Evolutionary conservation across 2,329 filamentous ascomycete species (phyloP).

Genomic region (Diaporthe citriasiana): DNA sequence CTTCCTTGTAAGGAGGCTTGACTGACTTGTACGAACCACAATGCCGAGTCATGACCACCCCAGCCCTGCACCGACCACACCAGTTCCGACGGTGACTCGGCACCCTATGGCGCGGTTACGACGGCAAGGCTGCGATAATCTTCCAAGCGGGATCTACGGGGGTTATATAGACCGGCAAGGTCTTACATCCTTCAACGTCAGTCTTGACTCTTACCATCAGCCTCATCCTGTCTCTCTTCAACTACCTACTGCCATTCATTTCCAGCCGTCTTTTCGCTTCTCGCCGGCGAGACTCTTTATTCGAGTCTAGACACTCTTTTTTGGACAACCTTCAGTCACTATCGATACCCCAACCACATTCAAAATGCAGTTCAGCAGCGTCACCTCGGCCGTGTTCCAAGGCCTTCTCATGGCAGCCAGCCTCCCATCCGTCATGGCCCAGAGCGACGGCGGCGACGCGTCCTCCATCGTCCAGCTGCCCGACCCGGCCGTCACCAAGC

Average conservation of each 20-base stretch:
- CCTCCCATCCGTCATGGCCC: slow-evolving; percentile 19
- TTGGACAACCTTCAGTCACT: slow-evolving; percentile 8
- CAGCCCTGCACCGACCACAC: slow-evolving; percentile 25
- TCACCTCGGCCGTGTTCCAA: slow-evolving; percentile 24
- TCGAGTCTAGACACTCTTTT: slow-evolving; percentile 31
- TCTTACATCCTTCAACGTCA: background rate
- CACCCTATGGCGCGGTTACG: slow-evolving; percentile 16
- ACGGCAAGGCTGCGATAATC: slow-evolving; percentile 26
- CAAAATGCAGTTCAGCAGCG: slow-evolving; percentile 30
- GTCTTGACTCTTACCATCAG: slow-evolving; percentile 4
- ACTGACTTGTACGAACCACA: slow-evolving; percentile 32
- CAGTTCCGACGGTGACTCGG: slow-evolving; percentile 14
- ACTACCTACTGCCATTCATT: background rate
- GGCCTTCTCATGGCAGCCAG: slow-evolving; percentile 22
- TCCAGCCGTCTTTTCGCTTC: background rate
- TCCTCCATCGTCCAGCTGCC: slow-evolving; percentile 16
- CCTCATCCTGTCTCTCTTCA: slow-evolving; percentile 27
- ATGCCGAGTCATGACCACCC: slow-evolving; percentile 25
- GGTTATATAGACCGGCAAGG: slow-evolving; percentile 28
- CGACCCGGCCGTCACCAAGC: slow-evolving; percentile 26
- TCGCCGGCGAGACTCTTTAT: slow-evolving; percentile 28
- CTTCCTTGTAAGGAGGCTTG: slow-evolving; percentile 26
- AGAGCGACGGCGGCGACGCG: slow-evolving; percentile 18
- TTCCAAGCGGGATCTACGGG: background rate
- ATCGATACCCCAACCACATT: background rate